phyloP scores from a whole-genome alignment of 768 basidiomycete species.

The Lentinus tigrinus region DNA sequence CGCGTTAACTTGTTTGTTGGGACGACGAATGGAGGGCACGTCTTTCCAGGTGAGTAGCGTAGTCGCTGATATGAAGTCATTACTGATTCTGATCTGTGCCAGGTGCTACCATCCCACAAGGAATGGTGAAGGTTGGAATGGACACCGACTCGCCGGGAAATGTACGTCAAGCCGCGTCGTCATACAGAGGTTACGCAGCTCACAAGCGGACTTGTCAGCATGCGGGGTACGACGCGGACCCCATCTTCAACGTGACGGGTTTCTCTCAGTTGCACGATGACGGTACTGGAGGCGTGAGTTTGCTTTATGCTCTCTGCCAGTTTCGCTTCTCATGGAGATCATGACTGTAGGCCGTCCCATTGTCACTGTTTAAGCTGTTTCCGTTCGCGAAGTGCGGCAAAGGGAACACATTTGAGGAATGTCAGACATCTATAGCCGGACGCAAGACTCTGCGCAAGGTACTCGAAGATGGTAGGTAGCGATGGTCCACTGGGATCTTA shows the following conservation, averaged over 20 bases:
- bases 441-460: slow-evolving; percentile 50
- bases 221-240: slow-evolving; percentile 28
- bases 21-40: slow-evolving; percentile 62
- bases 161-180: no score
- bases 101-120: background rate
- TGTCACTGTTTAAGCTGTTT: slow-evolving; percentile 65
- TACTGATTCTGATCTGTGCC: background rate
- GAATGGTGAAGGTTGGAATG: slow-evolving; percentile 54
- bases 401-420: slow-evolving; percentile 44
- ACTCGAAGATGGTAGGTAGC: slow-evolving; percentile 43
- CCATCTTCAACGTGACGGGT: slow-evolving; percentile 42
- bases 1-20: slow-evolving; percentile 62
- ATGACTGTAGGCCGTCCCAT: slow-evolving; percentile 32
- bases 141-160: slow-evolving; percentile 56
- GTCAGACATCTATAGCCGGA: slow-evolving; percentile 44
- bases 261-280: slow-evolving; percentile 66
- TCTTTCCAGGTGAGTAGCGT: slow-evolving; percentile 50
- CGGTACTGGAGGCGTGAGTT: slow-evolving; percentile 59
- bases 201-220: background rate
- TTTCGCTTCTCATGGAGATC: background rate
- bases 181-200: slow-evolving; percentile 42
- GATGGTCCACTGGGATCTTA: background rate
- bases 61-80: no score
- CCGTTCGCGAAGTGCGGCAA: slow-evolving; percentile 46
- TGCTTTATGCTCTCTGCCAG: background rate